phyloP scores from a whole-genome alignment of 768 basidiomycete species.

The Phaffia tasmanica region DNA sequence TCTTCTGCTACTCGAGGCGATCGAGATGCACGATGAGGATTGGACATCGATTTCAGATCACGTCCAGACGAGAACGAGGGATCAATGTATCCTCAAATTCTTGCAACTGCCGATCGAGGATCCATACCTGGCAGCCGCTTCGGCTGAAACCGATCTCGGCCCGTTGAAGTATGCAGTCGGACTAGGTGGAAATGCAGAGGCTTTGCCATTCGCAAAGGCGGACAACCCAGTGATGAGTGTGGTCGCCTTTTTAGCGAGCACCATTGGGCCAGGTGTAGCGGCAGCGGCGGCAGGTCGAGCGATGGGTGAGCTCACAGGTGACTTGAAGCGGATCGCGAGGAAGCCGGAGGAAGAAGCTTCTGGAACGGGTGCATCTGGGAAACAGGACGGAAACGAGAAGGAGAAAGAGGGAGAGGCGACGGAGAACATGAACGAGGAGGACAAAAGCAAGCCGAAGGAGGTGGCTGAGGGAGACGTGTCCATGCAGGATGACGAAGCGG shows the following conservation, averaged over 20 bases:
- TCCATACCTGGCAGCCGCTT: slow-evolving; percentile 50
- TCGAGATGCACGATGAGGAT: slow-evolving; percentile 98
- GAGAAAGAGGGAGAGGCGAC: slow-evolving; percentile 27
- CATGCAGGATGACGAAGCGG: slow-evolving; percentile 46
- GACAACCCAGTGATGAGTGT: slow-evolving; percentile 99
- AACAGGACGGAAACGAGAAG: not conserved
- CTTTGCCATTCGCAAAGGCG: slow-evolving; percentile 82
- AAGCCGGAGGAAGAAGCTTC: slow-evolving; percentile 16
- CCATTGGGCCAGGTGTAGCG: slow-evolving; percentile 78
- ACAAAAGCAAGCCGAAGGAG: slow-evolving; percentile 34
- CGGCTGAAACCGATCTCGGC: slow-evolving; percentile 52
- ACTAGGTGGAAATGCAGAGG: slow-evolving; percentile 17
- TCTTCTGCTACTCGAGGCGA: slow-evolving; percentile 76
- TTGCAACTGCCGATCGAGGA: slow-evolving; percentile 94
- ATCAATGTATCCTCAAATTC: slow-evolving; percentile 93
- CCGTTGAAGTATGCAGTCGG: slow-evolving; percentile 53
- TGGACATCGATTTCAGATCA: slow-evolving; percentile 89
- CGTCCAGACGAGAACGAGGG: slow-evolving; percentile 69
- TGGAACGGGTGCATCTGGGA: not conserved
- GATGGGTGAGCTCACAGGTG: slow-evolving; percentile 64
- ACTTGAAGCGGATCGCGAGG: slow-evolving; percentile 39
- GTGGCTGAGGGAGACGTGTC: slow-evolving; percentile 34
- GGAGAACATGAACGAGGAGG: slow-evolving; percentile 37
- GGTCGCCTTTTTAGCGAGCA: slow-evolving; percentile 80
- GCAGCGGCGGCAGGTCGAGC: slow-evolving; percentile 89